Conservation (phyloP, 73 alveolate genomes). For the Loxodes magnus region DNA sequence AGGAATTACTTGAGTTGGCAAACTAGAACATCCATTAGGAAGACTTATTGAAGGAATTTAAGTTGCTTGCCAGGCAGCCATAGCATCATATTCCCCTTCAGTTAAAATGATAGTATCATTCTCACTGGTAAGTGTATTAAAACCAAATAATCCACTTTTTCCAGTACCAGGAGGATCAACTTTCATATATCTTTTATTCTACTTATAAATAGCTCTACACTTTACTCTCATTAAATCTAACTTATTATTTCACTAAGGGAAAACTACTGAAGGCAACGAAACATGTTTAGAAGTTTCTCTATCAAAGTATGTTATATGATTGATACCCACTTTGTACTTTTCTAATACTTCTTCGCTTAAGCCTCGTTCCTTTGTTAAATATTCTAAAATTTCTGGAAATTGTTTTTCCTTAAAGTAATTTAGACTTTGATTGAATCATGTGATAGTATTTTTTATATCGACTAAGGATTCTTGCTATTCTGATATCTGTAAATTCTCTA, state of each 20-base stretch:
- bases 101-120: conserved; percentile 56
- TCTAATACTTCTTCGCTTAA: conserved; percentile 30
- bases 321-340: conserved; percentile 47
- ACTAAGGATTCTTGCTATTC: background rate
- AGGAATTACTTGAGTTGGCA: conserved; percentile 59
- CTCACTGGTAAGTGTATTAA: conserved; percentile 41
- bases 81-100: conserved; percentile 92
- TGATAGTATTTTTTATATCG: conserved; percentile 6
- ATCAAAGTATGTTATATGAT: conserved; percentile 34
- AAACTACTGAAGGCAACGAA: conserved; percentile 30
- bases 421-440: conserved; percentile 1
- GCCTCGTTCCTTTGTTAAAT: conserved; percentile 25
- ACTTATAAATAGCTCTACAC: conserved; percentile 3
- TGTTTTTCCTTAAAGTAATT: conserved; percentile 11
- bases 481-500: conserved; percentile 8
- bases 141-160: conserved; percentile 76
- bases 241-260: conserved; percentile 28
- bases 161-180: conserved; percentile 15
- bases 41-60: conserved; percentile 68
- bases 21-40: conserved; percentile 75
- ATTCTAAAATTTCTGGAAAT: conserved; percentile 14
- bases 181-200: conserved; percentile 16
- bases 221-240: conserved; percentile 17
- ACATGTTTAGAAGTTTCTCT: conserved; percentile 20
- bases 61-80: conserved; percentile 77